Conservation (phyloP, 2,329 filamentous ascomycete species). For the Emericellopsis cladophorae region DNA sequence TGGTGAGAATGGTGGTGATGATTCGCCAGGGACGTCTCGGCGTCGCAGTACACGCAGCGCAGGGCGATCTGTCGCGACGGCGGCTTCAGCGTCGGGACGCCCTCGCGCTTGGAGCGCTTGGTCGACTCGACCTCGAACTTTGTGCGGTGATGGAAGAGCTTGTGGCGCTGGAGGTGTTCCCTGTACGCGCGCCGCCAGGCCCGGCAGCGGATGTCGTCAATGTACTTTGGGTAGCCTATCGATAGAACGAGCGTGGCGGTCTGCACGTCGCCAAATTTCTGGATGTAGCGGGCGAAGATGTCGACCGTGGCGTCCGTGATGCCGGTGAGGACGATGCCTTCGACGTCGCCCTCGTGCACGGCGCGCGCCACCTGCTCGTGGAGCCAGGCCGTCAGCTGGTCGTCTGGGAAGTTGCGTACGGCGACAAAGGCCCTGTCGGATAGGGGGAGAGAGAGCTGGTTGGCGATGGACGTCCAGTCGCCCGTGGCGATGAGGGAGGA, state of each 20-base stretch:
- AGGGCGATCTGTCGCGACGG: slow-evolving; percentile 60
- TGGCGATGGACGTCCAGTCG: slow-evolving; percentile 62
- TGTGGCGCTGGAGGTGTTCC: slow-evolving; percentile 60
- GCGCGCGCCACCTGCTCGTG: slow-evolving; percentile 48
- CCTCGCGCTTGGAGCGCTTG: slow-evolving; percentile 52
- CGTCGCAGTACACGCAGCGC: slow-evolving; percentile 65
- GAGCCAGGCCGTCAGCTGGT: slow-evolving; percentile 54
- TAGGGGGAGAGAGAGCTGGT: slow-evolving; percentile 61
- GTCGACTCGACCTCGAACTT: slow-evolving; percentile 71
- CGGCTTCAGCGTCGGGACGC: slow-evolving; percentile 47
- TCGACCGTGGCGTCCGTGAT: slow-evolving; percentile 62
- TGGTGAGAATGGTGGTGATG: slow-evolving; percentile 4
- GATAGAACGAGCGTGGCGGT: slow-evolving; percentile 65
- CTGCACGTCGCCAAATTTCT: slow-evolving; percentile 66
- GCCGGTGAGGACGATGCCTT: slow-evolving; percentile 67
- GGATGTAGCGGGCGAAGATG: slow-evolving; percentile 63
- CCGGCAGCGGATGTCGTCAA: slow-evolving; percentile 62
- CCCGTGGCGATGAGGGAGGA: slow-evolving; percentile 66
- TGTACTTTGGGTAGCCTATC: slow-evolving; percentile 62
- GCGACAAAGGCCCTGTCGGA: slow-evolving; percentile 65
- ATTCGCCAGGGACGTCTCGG: slow-evolving; percentile 38
- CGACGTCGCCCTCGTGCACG: slow-evolving; percentile 56
- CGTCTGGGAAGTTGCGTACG: slow-evolving; percentile 51
- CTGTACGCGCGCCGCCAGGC: slow-evolving; percentile 64
- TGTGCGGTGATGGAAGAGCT: slow-evolving; percentile 59